phyloP scores from a whole-genome alignment of 208 protist species.

The Phytomonas sp. region DNA sequence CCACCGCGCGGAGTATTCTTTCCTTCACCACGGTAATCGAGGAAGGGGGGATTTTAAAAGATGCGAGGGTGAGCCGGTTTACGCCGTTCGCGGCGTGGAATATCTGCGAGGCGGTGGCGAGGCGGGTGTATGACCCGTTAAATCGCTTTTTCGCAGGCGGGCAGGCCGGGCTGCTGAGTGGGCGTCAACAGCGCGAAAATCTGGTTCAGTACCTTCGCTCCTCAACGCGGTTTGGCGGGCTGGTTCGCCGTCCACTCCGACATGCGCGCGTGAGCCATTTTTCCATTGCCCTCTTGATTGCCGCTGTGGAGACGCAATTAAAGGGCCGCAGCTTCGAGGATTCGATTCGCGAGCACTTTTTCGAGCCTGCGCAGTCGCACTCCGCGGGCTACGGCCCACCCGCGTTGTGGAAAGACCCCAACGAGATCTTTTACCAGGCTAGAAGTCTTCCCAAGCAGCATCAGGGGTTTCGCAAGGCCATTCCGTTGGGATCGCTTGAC shows the following conservation, averaged over 20 bases:
- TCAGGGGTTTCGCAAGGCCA: constrained; percentile 28
- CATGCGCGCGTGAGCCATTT: constrained; percentile 45
- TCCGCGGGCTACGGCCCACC: constrained; percentile 60
- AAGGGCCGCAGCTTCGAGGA: constrained; percentile 53
- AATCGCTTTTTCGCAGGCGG: constrained; percentile 43
- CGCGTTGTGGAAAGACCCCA: constrained; percentile 65
- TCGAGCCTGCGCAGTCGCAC: constrained; percentile 57
- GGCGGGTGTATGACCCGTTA: constrained; percentile 40
- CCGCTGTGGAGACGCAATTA: constrained; percentile 68
- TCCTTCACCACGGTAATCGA: constrained; percentile 52
- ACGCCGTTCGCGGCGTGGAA: constrained; percentile 19
- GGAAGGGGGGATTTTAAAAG: constrained; percentile 32
- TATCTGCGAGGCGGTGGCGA: constrained; percentile 32
- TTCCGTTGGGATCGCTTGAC: constrained; percentile 20
- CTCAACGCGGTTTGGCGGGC: constrained; percentile 13
- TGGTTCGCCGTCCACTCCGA: constrained; percentile 13
- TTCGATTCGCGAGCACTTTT: constrained; percentile 48
- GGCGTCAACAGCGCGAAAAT: constrained; percentile 55
- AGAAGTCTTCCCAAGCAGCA: constrained; percentile 63
- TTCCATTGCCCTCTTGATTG: constrained; percentile 59
- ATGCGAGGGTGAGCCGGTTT: constrained; percentile 22
- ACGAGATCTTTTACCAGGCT: constrained; percentile 77
- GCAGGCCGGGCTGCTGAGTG: constrained; percentile 17
- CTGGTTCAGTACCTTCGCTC: constrained; percentile 56
- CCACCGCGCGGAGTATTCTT: constrained; percentile 63